Conservation (phyloP, 495 filamentous ascomycete genomes). For the Venustampulla echinocandica region DNA sequence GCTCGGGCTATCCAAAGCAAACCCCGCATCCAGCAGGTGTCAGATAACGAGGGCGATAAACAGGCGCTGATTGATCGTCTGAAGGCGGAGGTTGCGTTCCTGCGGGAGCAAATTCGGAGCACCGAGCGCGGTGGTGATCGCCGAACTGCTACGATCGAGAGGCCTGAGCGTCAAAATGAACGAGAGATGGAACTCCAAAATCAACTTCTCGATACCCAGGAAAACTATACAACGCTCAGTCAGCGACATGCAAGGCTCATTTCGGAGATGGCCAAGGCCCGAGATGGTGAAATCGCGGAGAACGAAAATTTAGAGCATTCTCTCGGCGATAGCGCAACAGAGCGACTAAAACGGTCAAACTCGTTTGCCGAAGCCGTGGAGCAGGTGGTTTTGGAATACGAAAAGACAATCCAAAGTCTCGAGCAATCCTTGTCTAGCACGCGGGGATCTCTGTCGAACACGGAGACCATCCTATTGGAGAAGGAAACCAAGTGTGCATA, state of each 20-base stretch:
- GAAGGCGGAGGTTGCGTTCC: slow-evolving; percentile 85
- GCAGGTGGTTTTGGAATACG: slow-evolving; percentile 92
- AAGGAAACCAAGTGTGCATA: slow-evolving; percentile 90
- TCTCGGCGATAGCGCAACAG: slow-evolving; percentile 70
- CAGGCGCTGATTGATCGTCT: slow-evolving; percentile 90
- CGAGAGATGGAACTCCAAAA: slow-evolving; percentile 88
- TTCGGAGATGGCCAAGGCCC: slow-evolving; percentile 81
- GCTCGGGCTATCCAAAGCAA: slow-evolving; percentile 97
- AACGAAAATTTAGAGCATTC: slow-evolving; percentile 44
- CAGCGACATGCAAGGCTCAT: slow-evolving; percentile 91
- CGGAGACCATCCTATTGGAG: slow-evolving; percentile 79
- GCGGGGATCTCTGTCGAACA: slow-evolving; percentile 68
- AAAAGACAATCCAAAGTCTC: slow-evolving; percentile 93
- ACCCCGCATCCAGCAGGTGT: slow-evolving; percentile 83
- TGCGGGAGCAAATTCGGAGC: slow-evolving; percentile 84
- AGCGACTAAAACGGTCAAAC: slow-evolving; percentile 85
- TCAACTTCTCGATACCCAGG: slow-evolving; percentile 83
- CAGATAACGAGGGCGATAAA: slow-evolving; percentile 80
- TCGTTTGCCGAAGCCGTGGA: slow-evolving; percentile 93
- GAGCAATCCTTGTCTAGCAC: slow-evolving; percentile 90
- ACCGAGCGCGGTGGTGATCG: slow-evolving; percentile 43
- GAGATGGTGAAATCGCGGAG: slow-evolving; percentile 52
- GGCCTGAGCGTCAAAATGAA: slow-evolving; percentile 73
- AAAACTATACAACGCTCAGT: slow-evolving; percentile 87
- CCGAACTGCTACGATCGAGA: slow-evolving; percentile 54